Conservation (phyloP, 148 eudicot species). For the Silene conica region DNA sequence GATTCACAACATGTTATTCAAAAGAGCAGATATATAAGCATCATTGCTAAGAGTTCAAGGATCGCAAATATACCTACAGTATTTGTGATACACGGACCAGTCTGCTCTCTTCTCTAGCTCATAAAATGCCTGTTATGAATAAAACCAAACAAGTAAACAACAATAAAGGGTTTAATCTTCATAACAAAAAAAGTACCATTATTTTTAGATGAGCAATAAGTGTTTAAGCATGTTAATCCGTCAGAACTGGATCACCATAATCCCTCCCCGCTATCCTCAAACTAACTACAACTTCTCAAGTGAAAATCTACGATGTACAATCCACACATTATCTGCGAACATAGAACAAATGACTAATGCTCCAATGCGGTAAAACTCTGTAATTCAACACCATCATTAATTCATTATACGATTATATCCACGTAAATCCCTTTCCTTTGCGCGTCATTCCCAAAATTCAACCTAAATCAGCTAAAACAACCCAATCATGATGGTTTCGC, state of each 20-base stretch:
- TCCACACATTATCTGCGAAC: neutral
- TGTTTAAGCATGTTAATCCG: neutral
- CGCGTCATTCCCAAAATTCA: neutral
- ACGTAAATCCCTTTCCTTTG: constrained; percentile 2
- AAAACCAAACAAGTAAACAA: neutral
- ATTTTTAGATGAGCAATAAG: neutral
- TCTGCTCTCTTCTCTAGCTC: constrained; percentile 70
- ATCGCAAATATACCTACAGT: constrained; percentile 66
- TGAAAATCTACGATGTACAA: neutral
- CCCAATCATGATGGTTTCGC: neutral
- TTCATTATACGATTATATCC: neutral
- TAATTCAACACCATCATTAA: neutral
- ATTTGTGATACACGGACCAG: constrained; percentile 63
- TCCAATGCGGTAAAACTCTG: neutral
- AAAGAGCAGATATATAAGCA: constrained; percentile 1
- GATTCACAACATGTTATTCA: neutral
- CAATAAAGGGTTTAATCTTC: neutral
- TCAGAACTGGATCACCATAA: neutral
- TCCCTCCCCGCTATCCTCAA: neutral
- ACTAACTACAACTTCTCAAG: neutral
- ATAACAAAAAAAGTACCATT: neutral
- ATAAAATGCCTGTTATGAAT: constrained; percentile 44
- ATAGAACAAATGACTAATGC: neutral
- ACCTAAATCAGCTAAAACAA: neutral
- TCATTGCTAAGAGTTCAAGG: neutral